A percentile compares a stretch with the other conserved stretches of the same genome.
These are phyloP conservation scores for Neurospora sp. DNA, from an alignment of 495 filamentous ascomycete species.

Conservation along the genomic window DNA sequence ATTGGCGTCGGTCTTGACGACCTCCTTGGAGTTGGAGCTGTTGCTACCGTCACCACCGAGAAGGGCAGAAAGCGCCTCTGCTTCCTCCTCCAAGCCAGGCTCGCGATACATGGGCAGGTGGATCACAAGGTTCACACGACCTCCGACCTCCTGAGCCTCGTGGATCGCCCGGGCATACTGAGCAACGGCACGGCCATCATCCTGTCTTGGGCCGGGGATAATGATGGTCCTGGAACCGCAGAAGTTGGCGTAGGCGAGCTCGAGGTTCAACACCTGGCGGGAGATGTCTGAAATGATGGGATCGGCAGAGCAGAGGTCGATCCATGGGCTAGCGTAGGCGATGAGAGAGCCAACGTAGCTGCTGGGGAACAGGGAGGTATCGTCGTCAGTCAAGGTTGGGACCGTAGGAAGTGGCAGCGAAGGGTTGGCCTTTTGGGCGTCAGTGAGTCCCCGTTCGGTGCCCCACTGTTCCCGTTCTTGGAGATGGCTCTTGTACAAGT, in stretches of 20 bases:
- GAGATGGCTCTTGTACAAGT: slow-evolving; percentile 50
- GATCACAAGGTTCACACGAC: slow-evolving; percentile 70
- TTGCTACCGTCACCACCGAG: slow-evolving; percentile 17
- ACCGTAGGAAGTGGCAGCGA: slow-evolving; percentile 44
- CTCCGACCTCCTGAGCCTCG: slow-evolving; percentile 61
- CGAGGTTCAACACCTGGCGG: slow-evolving; percentile 77
- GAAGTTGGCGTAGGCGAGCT: slow-evolving; percentile 90
- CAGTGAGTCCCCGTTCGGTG: slow-evolving; percentile 9
- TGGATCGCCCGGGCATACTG: slow-evolving; percentile 82
- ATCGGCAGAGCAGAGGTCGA: slow-evolving; percentile 77
- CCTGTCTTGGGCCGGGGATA: slow-evolving; percentile 59
- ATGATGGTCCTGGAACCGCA: slow-evolving; percentile 79
- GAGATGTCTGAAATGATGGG: slow-evolving; percentile 73
- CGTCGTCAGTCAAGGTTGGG: slow-evolving; percentile 57
- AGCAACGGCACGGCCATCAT: slow-evolving; percentile 33
- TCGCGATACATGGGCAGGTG: slow-evolving; percentile 69
- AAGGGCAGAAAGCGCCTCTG: slow-evolving; percentile 24
- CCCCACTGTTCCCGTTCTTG: slow-evolving; percentile 18
- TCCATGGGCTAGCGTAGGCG: slow-evolving; percentile 74
- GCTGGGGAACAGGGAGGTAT: slow-evolving; percentile 65
- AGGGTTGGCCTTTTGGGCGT: slow-evolving; percentile 14
- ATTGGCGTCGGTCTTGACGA: neutral
- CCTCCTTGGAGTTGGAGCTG: neutral
- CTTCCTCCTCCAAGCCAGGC: slow-evolving; percentile 30
- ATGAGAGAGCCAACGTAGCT: slow-evolving; percentile 61